phyloP scores from a whole-genome alignment of 1,284 basidiomycete species.

The Testicularia cyperi region DNA sequence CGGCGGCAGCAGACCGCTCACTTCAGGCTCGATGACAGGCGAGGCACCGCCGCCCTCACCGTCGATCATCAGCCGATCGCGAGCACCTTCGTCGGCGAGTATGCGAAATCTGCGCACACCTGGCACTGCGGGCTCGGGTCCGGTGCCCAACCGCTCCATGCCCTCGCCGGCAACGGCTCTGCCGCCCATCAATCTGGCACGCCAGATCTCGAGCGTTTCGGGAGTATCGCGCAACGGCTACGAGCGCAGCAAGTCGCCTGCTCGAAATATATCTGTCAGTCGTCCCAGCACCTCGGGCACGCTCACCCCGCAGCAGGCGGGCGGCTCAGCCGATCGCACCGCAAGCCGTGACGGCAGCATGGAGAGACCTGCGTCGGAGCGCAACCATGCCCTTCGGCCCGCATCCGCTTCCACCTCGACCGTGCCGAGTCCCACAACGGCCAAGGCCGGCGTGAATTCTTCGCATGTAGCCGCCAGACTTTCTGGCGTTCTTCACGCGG shows the following conservation, averaged over 20 bases:
- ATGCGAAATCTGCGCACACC: slow-evolving; percentile 22
- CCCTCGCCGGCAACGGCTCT: slow-evolving; percentile 17
- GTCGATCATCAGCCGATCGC: slow-evolving; percentile 50
- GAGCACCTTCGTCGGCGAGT: slow-evolving; percentile 48
- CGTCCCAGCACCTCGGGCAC: slow-evolving; percentile 27
- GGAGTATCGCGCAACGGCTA: slow-evolving; percentile 1
- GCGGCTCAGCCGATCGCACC: slow-evolving; percentile 5
- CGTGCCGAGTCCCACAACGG: no score
- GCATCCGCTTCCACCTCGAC: no score
- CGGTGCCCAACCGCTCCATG: slow-evolving; percentile 33
- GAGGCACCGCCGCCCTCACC: slow-evolving; percentile 52
- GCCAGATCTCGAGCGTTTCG: slow-evolving; percentile 20
- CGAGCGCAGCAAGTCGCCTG: slow-evolving; percentile 24
- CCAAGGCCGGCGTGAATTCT: no score
- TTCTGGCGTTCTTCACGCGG: slow-evolving; percentile 7
- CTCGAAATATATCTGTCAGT: slow-evolving; percentile 4
- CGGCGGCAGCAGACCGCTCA: slow-evolving; percentile 14
- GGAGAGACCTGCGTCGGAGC: slow-evolving; percentile 20
- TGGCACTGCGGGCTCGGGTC: slow-evolving; percentile 15
- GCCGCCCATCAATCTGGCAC: slow-evolving; percentile 19
- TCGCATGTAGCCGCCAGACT: background rate
- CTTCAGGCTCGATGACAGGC: slow-evolving; percentile 14
- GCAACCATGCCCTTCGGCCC: no score
- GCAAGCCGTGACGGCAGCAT: slow-evolving; percentile 24
- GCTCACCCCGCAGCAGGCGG: slow-evolving; percentile 10